phyloP scores from a whole-genome alignment of 2,329 filamentous ascomycete genomes.

The Penicillium glabrum region DNA sequence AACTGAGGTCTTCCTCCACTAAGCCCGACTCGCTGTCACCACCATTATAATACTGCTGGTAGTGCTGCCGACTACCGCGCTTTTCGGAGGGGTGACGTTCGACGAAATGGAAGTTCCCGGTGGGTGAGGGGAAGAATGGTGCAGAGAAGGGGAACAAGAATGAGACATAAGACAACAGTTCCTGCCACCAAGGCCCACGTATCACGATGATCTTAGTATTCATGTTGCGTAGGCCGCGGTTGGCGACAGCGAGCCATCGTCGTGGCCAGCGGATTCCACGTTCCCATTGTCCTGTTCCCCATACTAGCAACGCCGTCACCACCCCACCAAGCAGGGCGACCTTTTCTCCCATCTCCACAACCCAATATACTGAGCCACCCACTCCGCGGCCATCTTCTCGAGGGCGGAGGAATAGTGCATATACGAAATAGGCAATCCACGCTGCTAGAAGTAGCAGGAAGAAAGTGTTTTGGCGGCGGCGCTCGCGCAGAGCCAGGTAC shows the following conservation, averaged over 20 bases:
- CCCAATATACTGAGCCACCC: conserved; percentile 94
- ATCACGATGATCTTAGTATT: conserved; percentile 96
- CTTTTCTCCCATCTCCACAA: conserved; percentile 85
- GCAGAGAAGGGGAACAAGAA: conserved; percentile 77
- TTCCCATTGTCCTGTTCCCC: conserved; percentile 96
- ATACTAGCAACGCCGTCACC: conserved; percentile 81
- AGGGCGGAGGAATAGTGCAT: conserved; percentile 91
- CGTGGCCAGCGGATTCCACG: conserved; percentile 91
- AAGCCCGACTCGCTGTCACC: conserved; percentile 59
- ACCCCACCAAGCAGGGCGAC: conserved; percentile 88
- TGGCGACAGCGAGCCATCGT: conserved; percentile 84
- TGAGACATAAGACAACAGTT: conserved; percentile 68
- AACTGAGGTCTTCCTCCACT: conserved; percentile 85
- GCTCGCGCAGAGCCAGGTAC: conserved; percentile 84
- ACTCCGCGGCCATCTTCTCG: conserved; percentile 89
- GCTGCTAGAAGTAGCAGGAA: conserved; percentile 76
- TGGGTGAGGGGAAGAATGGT: conserved; percentile 60
- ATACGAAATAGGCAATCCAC: conserved; percentile 84
- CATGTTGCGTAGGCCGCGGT: conserved; percentile 84
- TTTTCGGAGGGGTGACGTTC: conserved; percentile 55
- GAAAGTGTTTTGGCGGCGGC: conserved; percentile 88
- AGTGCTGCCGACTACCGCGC: conserved; percentile 36
- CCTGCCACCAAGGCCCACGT: conserved; percentile 77
- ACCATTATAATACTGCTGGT: conserved; percentile 51
- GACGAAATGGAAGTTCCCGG: conserved; percentile 74